phyloP scores from a whole-genome alignment of 1,284 basidiomycete genomes.

The Ganoderma leucocontextum region DNA sequence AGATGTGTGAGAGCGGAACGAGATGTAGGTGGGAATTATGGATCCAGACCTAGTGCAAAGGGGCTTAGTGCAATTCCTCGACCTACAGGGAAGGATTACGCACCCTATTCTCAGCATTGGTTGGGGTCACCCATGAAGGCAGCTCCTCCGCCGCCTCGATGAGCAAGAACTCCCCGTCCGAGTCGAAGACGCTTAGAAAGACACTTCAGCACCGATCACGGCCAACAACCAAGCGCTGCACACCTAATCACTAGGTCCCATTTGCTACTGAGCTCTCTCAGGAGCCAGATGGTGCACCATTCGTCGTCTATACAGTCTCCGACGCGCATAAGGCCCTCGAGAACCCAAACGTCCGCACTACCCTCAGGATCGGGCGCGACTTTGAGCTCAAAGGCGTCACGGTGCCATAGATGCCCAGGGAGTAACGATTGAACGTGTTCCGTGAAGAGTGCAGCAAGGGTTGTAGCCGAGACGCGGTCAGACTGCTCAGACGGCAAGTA shows the following conservation, averaged over 20 bases:
- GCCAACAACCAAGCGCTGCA: constrained; percentile 31
- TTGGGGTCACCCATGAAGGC: constrained; percentile 91
- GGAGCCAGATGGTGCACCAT: constrained; percentile 92
- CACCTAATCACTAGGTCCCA: constrained; percentile 85
- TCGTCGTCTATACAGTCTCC: constrained; percentile 97
- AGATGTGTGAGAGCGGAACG: constrained; percentile 79
- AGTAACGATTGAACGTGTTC: constrained; percentile 66
- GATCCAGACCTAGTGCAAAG: constrained; percentile 83
- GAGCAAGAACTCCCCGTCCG: constrained; percentile 95
- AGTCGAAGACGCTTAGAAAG: constrained; percentile 75
- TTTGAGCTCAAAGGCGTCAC: constrained; percentile 87
- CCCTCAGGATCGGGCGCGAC: constrained; percentile 57
- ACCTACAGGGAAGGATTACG: constrained; percentile 44
- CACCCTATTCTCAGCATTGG: constrained; percentile 92
- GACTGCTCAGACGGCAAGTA: constrained; percentile 62
- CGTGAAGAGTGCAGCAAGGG: constrained; percentile 75
- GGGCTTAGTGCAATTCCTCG: background rate
- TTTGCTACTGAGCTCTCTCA: constrained; percentile 75
- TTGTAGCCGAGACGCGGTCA: constrained; percentile 68
- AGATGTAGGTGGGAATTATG: constrained; percentile 85
- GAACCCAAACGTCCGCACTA: constrained; percentile 51
- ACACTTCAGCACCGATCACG: constrained; percentile 16
- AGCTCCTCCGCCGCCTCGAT: constrained; percentile 95
- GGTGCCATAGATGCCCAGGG: constrained; percentile 85
- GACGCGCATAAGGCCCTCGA: constrained; percentile 85